Conservation (phyloP, 1,284 basidiomycete genomes). For the Rhodotorula sp. region DNA sequence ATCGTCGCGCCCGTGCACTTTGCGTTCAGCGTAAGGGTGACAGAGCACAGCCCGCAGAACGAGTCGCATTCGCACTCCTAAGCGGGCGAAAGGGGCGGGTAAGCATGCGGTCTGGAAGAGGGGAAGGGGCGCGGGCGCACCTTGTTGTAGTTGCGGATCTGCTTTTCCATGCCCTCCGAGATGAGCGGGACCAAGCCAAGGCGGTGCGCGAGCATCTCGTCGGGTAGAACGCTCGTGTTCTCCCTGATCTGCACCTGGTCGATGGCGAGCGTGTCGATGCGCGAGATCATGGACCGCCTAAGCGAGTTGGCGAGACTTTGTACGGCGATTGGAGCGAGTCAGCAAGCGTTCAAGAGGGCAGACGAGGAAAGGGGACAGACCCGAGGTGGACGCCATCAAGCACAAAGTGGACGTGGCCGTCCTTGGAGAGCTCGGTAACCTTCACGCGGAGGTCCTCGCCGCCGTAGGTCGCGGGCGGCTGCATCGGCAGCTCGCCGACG, state of each 20-base stretch:
- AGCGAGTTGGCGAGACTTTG: conserved; percentile 82
- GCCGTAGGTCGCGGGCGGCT: conserved; percentile 40
- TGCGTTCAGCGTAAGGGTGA: conserved; percentile 72
- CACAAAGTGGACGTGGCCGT: conserved; percentile 80
- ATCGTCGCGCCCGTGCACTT: conserved; percentile 67
- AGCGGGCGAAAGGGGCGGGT: conserved; percentile 15
- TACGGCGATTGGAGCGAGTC: neutral
- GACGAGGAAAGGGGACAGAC: conserved; percentile 54
- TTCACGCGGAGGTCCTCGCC: conserved; percentile 43
- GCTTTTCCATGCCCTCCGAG: conserved; percentile 57
- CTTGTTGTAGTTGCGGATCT: conserved; percentile 77
- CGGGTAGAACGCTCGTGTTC: conserved; percentile 92
- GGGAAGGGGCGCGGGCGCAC: conserved; percentile 54
- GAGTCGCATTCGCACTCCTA: conserved; percentile 83
- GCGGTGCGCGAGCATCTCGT: conserved; percentile 96
- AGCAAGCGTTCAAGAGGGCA: neutral
- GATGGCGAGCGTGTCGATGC: conserved; percentile 94
- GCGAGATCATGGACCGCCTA: conserved; percentile 88
- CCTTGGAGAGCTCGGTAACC: conserved; percentile 54
- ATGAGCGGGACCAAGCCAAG: conserved; percentile 91
- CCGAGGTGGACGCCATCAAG: conserved; percentile 90
- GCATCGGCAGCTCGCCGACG: conserved; percentile 34
- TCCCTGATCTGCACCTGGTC: conserved; percentile 92
- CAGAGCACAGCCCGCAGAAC: conserved; percentile 77
- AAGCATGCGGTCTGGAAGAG: neutral